phyloP scores from a whole-genome alignment of 768 basidiomycete genomes.

The Lanmaoa pseudosensibilis region DNA sequence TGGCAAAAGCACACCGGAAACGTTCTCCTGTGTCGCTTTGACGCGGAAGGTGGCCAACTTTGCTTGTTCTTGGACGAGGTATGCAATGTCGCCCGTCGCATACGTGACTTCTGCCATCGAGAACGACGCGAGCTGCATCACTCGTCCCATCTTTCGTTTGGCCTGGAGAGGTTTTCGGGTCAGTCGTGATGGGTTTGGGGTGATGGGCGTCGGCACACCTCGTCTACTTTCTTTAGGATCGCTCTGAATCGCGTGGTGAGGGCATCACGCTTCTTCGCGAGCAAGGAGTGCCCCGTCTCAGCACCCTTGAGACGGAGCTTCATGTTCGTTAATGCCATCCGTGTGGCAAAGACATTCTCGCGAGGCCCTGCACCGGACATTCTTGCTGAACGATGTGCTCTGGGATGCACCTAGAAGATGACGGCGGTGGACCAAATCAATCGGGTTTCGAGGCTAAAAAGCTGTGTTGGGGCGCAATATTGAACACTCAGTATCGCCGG shows the following conservation, averaged over 20 bases:
- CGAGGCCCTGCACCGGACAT: constrained; percentile 92
- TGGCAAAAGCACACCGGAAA: constrained; percentile 93
- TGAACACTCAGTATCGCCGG: constrained; percentile 34
- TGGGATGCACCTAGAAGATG: not conserved
- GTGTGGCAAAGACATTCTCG: constrained; percentile 94
- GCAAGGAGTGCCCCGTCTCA: constrained; percentile 90
- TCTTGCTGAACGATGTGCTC: constrained; percentile 13
- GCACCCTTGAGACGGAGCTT: constrained; percentile 88
- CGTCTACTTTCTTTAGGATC: constrained; percentile 96
- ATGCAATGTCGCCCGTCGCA: constrained; percentile 94
- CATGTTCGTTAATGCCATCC: constrained; percentile 95
- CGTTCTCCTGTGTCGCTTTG: constrained; percentile 95
- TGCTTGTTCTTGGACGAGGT: constrained; percentile 96
- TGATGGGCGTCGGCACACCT: constrained; percentile 53
- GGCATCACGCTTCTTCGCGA: constrained; percentile 98
- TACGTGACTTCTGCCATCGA: constrained; percentile 99
- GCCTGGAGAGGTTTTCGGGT: constrained; percentile 56
- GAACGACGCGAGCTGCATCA: constrained; percentile 98
- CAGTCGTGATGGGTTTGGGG: not conserved
- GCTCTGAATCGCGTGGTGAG: constrained; percentile 91
- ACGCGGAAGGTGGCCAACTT: constrained; percentile 90
- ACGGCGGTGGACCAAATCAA: not conserved
- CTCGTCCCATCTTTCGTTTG: constrained; percentile 97
- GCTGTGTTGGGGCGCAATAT: not conserved
- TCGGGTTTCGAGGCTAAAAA: not conserved